Base-by-base conservation (phyloP, 495 filamentous ascomycete species). In the Penicillium coffeae region DNA sequence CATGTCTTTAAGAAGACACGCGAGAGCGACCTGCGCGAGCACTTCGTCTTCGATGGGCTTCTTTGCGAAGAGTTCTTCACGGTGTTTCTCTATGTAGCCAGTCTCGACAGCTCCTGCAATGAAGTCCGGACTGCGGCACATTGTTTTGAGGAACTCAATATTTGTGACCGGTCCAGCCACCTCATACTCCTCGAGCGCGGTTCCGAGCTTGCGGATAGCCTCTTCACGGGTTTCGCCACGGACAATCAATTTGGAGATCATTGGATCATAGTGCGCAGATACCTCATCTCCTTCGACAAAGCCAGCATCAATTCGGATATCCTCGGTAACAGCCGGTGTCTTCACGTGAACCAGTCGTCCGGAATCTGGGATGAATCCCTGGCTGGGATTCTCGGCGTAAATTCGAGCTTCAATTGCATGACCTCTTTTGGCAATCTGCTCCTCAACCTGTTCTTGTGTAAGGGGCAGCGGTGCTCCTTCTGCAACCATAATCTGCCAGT, bases 171-270 rank as follows among this genome's bases (percentile, higher is more conserved):
- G 80, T 1, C 93, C 93, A 1, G 90, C 94, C 8, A 99, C 79
- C 66, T 98, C 89, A 61, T 97, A 98, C 42, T 90, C 79, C 48
- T 88, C 86, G 20, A 97, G 67, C 2, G 92, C 92, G n/a, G 80
- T 68, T 30, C 82, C 80, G 21, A 97, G 72, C 59, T 89, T 95
- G 51, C 87, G 82, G 45, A 97, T 82, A 14, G 93, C 89, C 15
- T 86, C 85, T 63, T 87, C 80, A 21, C 93, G 79, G 45, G 84
- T 83, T 35, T 75, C 76, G 14, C 88, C 94, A 20, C 83, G 77
- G n/a, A 96, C 90, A 51, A 99, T 97, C 45, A 99, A 76, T 65
- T 99, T 99, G 35, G 94, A 86, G 51, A 99, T 96, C 93, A 99
- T 97, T 4, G 93, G 92, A 55, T 99, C 93, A 66, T 97, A 99